phyloP scores from a whole-genome alignment of 495 filamentous ascomycete genomes.

The Arthonia radiata region DNA sequence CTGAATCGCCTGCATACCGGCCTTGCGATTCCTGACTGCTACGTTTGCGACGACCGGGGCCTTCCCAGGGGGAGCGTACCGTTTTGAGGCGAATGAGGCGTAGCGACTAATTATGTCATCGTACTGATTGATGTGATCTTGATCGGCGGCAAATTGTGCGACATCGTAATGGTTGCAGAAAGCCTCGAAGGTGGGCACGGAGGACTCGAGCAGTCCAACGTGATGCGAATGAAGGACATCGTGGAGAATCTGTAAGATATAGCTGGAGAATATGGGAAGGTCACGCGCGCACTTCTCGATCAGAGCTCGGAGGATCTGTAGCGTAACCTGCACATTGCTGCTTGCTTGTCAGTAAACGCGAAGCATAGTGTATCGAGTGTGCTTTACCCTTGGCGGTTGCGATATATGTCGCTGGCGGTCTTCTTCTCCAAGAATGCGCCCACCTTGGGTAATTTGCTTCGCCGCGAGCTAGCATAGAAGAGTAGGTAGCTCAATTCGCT shows the following conservation, averaged over 20 bases:
- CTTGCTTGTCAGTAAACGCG: constrained; percentile 1
- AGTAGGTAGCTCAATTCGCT: constrained; percentile 87
- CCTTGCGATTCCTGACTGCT: constrained; percentile 60
- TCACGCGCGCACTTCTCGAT: constrained; percentile 82
- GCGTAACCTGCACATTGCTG: constrained; percentile 80
- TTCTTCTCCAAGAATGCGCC: constrained; percentile 76
- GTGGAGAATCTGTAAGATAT: constrained; percentile 53
- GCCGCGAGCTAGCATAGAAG: constrained; percentile 80
- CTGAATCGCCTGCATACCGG: constrained; percentile 55
- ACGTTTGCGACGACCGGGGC: constrained; percentile 39
- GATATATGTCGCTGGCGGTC: constrained; percentile 66
- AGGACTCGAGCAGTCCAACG: constrained; percentile 73
- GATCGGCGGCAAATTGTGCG: constrained; percentile 51
- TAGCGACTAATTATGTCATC: constrained; percentile 53
- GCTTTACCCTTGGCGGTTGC: constrained; percentile 46
- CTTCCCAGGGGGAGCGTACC: constrained; percentile 14
- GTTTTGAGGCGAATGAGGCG: constrained; percentile 46
- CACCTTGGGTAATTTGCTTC: constrained; percentile 84
- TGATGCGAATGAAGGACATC: constrained; percentile 56
- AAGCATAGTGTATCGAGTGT: constrained; percentile 1
- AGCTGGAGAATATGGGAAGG: constrained; percentile 61
- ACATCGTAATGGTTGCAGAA: constrained; percentile 65
- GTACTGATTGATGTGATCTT: constrained; percentile 61
- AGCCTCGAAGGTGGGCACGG: constrained; percentile 54
- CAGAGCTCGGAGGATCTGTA: constrained; percentile 65